A percentile compares a stretch with the other conserved stretches of the same genome.
Evolutionary conservation across 495 filamentous ascomycete genomes (phyloP).

Genomic region (Hypoxylon crocopeplum): DNA sequence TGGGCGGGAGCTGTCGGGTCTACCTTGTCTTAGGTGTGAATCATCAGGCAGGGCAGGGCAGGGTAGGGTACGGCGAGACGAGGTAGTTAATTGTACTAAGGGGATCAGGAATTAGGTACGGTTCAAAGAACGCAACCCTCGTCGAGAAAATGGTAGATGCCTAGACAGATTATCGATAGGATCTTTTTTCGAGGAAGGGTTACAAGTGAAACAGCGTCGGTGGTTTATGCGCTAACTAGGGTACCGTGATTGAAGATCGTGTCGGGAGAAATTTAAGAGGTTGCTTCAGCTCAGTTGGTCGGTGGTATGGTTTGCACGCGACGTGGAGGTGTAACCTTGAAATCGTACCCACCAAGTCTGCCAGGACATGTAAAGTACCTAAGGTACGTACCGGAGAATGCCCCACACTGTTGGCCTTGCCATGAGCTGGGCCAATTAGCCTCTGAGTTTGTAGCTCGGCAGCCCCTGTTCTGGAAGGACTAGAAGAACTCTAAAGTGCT

Average conservation of each 20-base stretch:
- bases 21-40: constrained; percentile 36
- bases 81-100: too few relatives aligned
- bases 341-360: neutral
- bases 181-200: neutral
- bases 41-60: constrained; percentile 29
- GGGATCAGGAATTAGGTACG: constrained; percentile 7
- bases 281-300: constrained; percentile 20
- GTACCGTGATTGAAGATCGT: constrained; percentile 14
- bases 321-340: constrained; percentile 9
- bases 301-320: constrained; percentile 28
- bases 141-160: neutral
- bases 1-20: constrained; percentile 34
- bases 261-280: constrained; percentile 17
- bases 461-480: constrained; percentile 28
- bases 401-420: too few relatives aligned
- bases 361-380: neutral
- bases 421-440: constrained; percentile 18
- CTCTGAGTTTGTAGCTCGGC: neutral
- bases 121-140: neutral
- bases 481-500: too few relatives aligned
- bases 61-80: too few relatives aligned
- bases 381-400: too few relatives aligned
- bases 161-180: neutral
- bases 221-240: constrained; percentile 14
- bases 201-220: neutral